Evolutionary conservation across 768 basidiomycete genomes (phyloP), one percentile per base, ranked within the genome.

Genomic region (Russula brevipes): DNA sequence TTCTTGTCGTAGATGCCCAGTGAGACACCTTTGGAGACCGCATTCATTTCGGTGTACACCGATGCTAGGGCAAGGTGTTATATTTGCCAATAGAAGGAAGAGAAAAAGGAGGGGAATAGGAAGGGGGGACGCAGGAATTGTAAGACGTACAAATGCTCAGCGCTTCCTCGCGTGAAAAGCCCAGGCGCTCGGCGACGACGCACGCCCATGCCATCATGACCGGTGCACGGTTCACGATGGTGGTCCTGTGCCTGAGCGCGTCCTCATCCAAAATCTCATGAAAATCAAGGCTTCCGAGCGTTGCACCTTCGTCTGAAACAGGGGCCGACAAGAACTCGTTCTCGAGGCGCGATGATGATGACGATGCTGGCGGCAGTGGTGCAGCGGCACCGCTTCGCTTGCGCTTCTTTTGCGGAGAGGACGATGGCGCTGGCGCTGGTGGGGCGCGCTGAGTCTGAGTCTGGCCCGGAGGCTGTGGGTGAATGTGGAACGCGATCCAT

Each of bases 161-260:
- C 2, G 96, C 91, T 75, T 98, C 96, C 69, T 91, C 86, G 62
- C 88, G 79, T 55, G 85, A 81, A 73, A 98, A 98, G 2, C 94
- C 91, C 65, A 97, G 79, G 44, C 86, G 80, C 69, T 93, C 91
- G 4, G 91, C 89, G 33, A 98, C 91, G 39, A 92, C 75, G 56
- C 82, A 89, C 2, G 92, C 85, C 96, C 96, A 98, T 2, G 89
- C 93, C 59, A 87, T 94, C 90, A 98, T 91, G 50, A 98, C 80
- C 0, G 96, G 96, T 1, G 96, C 95, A 30, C 96, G 86, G 73
- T 98, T 98, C 50, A 91, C 81, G 19, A 92, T 80, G 19, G 84
- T 79, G 8, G 77, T 79, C 67, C 91, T 87, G 19, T 73, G 74
- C 64, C 73, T 77, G 47, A 97, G 78, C 8, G 78, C 88, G 73